phyloP scores from a whole-genome alignment of 116 monocot genomes.

The Phalaenopsis hybrid region DNA sequence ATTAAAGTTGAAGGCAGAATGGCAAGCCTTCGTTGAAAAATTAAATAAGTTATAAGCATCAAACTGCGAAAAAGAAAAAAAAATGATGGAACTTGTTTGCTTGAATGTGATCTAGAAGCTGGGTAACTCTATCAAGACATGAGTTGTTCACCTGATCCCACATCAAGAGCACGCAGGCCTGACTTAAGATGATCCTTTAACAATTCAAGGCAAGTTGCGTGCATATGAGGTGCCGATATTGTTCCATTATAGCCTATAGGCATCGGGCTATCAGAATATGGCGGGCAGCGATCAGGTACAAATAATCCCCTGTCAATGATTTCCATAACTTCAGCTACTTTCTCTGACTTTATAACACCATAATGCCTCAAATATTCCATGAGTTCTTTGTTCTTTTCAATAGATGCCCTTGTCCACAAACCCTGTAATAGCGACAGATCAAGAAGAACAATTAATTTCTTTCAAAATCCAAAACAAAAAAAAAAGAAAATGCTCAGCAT shows the following conservation, averaged over 20 bases:
- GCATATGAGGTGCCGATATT: conserved; percentile 83
- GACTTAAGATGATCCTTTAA: conserved; percentile 61
- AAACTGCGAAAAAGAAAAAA: not conserved
- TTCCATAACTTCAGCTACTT: conserved; percentile 72
- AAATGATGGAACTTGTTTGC: not conserved
- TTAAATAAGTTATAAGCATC: no score
- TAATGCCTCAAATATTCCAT: conserved; percentile 52
- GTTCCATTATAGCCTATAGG: conserved; percentile 70
- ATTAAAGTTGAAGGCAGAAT: not conserved
- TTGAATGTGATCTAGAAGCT: not conserved
- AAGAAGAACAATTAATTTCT: not conserved
- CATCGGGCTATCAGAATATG: conserved; percentile 62
- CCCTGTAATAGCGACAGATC: conserved; percentile 23
- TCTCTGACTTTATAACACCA: conserved; percentile 45
- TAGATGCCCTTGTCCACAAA: conserved; percentile 40
- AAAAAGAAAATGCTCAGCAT: not conserved
- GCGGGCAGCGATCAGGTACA: conserved; percentile 37
- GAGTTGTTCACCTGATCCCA: conserved; percentile 54
- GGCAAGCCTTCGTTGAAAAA: not conserved
- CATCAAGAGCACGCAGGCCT: conserved; percentile 65
- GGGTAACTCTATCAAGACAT: not conserved
- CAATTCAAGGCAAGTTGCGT: conserved; percentile 61
- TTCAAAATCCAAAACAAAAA: not conserved
- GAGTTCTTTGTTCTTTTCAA: conserved; percentile 53
- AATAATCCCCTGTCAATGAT: conserved; percentile 58